Evolutionary conservation across 2,329 filamentous ascomycete species (phyloP).

Genomic region (Verticillium albo-atrum): DNA sequence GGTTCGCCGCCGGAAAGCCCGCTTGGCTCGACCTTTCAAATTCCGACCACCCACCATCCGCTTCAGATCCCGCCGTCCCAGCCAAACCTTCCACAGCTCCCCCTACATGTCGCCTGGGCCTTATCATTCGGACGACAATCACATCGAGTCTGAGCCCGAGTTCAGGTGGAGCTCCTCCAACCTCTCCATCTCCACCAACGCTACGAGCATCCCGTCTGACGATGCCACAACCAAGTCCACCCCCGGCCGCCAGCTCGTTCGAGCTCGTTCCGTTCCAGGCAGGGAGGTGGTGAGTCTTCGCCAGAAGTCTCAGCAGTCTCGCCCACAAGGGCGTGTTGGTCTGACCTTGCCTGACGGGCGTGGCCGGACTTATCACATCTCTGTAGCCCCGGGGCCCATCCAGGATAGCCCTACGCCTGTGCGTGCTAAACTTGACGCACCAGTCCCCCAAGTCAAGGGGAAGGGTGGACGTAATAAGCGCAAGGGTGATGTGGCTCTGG

Average conservation of each 20-base stretch:
- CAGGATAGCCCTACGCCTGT: not conserved
- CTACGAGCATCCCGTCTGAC: slow-evolving; percentile 10
- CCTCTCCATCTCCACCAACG: slow-evolving; percentile 8
- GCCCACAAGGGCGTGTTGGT: not conserved
- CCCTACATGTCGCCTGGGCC: slow-evolving; percentile 8
- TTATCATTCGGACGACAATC: slow-evolving; percentile 10
- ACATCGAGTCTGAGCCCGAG: slow-evolving; percentile 10
- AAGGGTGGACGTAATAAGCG: slow-evolving; percentile 1
- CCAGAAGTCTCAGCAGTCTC: not conserved
- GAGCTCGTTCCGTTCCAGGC: not conserved
- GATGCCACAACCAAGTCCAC: slow-evolving; percentile 1
- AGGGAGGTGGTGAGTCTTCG: not conserved
- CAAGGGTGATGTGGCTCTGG: slow-evolving; percentile 6
- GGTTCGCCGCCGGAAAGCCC: slow-evolving; percentile 1
- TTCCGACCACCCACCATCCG: slow-evolving; percentile 12
- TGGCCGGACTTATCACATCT: slow-evolving; percentile 1
- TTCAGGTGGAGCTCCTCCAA: slow-evolving; percentile 11
- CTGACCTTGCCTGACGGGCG: not conserved
- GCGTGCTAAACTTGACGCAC: not conserved
- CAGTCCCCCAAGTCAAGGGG: not conserved
- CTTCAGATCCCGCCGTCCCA: slow-evolving; percentile 5
- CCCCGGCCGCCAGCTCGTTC: not conserved
- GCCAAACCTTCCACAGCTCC: slow-evolving; percentile 2
- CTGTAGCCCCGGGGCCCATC: not conserved
- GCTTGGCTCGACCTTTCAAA: slow-evolving; percentile 3